Base-by-base conservation (phyloP, 768 basidiomycete species). In the Tricholoma bakamatsutake region DNA sequence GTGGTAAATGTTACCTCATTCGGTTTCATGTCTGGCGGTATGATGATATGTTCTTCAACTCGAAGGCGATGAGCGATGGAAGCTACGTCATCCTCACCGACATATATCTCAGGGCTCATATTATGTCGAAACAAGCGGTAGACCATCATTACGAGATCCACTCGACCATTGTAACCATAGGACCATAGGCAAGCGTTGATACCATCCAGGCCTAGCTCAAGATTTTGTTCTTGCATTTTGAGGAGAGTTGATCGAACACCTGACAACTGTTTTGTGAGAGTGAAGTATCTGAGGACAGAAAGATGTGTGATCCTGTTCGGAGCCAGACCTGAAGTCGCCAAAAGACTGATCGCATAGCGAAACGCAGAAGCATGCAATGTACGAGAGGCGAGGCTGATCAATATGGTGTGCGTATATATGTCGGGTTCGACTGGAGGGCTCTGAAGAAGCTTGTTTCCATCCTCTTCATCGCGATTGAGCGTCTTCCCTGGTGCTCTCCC, bases 141-240 rank as follows among this genome's bases (percentile, higher is more conserved):
- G 30, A 93, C 78, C 58, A 74, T 72, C 55, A 69, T 65, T 1
- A 81, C 82, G n/a, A 86, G 59, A 53, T 87, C 82, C 18, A 84
- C 61, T 17, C 76, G 79, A 12, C 73, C 69, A 50, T 76, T 77
- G 35, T 71, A 71, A 15, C 79, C 80, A 67, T 80, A 91, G 0
- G 85, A 85, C 84, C 83, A 87, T 8, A 93, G 71, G 61, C 80
- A 82, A 6, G 81, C 76, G 63, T 92, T 93, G 60, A 87, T 63
- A 10, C 84, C 87, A 52, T 86, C 85, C 18, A 88, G 59, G 6
- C 82, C 81, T 13, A 91, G 64, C 37, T 79, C 75, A 48, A 81
- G 52, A 27, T 68, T 72, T 39, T 81, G 77, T 34, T 78, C 70
- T 49, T 71, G 67, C 73, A 91, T 81, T 62, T 72, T 77, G 43